These are phyloP conservation scores for Suillus subalutaceus DNA, from an alignment of 768 basidiomycete genomes.

Conservation along the genomic window DNA sequence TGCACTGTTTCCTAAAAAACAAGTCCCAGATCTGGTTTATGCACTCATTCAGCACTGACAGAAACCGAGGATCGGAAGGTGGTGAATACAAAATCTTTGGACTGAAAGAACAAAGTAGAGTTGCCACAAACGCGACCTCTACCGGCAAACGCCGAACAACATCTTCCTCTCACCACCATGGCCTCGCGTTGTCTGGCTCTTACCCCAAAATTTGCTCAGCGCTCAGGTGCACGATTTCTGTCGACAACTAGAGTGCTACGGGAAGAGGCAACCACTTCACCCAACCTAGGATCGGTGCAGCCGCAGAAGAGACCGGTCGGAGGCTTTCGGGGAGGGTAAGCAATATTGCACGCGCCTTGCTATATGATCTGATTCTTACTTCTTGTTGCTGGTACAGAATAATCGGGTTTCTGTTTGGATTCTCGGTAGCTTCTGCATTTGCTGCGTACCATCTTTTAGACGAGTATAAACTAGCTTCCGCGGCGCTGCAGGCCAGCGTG, in stretches of 20 bases:
- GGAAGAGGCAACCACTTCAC: constrained; percentile 42
- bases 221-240: constrained; percentile 38
- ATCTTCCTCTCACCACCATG: constrained; percentile 19
- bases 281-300: constrained; percentile 57
- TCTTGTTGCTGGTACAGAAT: constrained; percentile 48
- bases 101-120: background rate
- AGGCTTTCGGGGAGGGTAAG: constrained; percentile 67
- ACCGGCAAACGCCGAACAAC: constrained; percentile 28
- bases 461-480: constrained; percentile 88
- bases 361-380: constrained; percentile 4
- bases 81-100: constrained; percentile 7
- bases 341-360: constrained; percentile 13
- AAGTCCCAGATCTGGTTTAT: constrained; percentile 18
- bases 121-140: constrained; percentile 10
- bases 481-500: constrained; percentile 85
- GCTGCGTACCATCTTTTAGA: constrained; percentile 89
- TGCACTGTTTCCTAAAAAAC: constrained; percentile 31
- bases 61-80: constrained; percentile 17
- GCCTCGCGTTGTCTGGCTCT: constrained; percentile 32
- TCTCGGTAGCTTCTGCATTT: constrained; percentile 84
- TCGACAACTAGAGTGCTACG: constrained; percentile 46
- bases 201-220: constrained; percentile 19
- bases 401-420: constrained; percentile 86
- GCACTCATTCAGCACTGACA: constrained; percentile 19
- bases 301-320: constrained; percentile 77